Conservation (phyloP, 805 yeast species). For the Kuraishia piskuri region DNA sequence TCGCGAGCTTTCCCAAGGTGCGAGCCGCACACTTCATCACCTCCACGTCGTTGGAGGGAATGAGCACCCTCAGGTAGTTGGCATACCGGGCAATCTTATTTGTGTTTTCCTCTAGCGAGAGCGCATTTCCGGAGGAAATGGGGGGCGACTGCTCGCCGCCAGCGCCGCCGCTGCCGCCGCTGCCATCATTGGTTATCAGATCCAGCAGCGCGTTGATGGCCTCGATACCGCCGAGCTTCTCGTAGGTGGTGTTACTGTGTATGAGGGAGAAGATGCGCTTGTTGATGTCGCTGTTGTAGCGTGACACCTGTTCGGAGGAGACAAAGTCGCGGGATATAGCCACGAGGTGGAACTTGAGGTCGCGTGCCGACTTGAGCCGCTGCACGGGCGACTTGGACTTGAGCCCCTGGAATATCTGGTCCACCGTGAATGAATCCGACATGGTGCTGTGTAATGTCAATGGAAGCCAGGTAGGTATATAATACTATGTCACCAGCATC, state of each 20-base stretch:
- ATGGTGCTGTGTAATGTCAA: no score
- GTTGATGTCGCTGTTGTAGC: constrained; percentile 80
- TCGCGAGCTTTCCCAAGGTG: constrained; percentile 82
- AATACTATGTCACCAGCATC: no score
- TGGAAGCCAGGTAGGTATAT: no score
- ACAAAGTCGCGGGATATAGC: constrained; percentile 67
- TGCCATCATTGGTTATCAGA: constrained; percentile 54
- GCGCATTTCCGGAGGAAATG: constrained; percentile 21
- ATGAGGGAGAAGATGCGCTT: constrained; percentile 79
- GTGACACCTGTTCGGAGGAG: constrained; percentile 70
- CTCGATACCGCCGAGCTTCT: constrained; percentile 81
- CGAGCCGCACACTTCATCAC: constrained; percentile 84
- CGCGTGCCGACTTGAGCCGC: constrained; percentile 52
- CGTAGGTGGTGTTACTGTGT: constrained; percentile 61
- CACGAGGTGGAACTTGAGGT: constrained; percentile 59
- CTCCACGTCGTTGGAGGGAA: constrained; percentile 73
- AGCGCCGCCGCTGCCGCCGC: constrained; percentile 17
- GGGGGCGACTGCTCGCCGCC: constrained; percentile 17
- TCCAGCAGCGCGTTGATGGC: constrained; percentile 87
- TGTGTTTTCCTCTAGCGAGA: constrained; percentile 58
- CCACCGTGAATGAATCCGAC: constrained; percentile 24
- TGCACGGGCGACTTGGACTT: constrained; percentile 33
- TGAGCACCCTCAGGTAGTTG: constrained; percentile 73
- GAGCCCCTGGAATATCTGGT: constrained; percentile 44
- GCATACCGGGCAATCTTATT: constrained; percentile 86